Conservation (phyloP, 1,284 basidiomycete species). For the Inonotus hispidus region DNA sequence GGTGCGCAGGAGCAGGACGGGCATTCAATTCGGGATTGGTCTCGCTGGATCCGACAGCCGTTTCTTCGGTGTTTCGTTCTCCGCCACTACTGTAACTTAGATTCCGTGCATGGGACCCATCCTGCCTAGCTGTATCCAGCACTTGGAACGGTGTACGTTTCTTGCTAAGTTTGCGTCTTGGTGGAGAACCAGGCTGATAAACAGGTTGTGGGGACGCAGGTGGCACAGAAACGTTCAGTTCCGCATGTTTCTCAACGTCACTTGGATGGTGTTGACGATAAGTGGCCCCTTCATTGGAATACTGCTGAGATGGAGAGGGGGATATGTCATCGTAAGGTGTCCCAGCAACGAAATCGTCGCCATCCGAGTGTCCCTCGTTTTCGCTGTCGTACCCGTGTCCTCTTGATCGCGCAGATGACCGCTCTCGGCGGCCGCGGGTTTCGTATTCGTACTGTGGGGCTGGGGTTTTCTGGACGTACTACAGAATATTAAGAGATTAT, state of each 20-base stretch:
- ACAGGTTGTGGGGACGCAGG: background rate
- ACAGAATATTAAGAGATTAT: background rate
- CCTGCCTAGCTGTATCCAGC: background rate
- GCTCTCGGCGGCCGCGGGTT: background rate
- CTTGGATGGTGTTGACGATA: background rate
- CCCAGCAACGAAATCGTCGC: conserved; percentile 32
- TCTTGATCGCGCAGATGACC: background rate
- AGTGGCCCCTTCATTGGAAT: background rate
- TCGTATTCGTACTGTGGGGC: conserved; percentile 8
- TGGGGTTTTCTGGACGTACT: conserved; percentile 10
- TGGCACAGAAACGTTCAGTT: background rate
- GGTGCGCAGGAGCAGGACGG: background rate
- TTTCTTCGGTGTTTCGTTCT: background rate
- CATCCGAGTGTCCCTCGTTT: conserved; percentile 5
- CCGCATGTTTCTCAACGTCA: conserved; percentile 9
- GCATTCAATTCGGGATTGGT: background rate
- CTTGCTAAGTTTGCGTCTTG: background rate
- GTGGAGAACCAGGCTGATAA: background rate
- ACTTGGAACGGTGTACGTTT: background rate
- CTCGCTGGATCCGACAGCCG: background rate
- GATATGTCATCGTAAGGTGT: conserved; percentile 37
- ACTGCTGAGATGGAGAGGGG: background rate
- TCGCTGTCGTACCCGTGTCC: conserved; percentile 5
- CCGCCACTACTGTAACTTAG: background rate
- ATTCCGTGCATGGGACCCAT: background rate